Conservation (phyloP, 2,329 filamentous ascomycete genomes). For the Claviceps arundinis region DNA sequence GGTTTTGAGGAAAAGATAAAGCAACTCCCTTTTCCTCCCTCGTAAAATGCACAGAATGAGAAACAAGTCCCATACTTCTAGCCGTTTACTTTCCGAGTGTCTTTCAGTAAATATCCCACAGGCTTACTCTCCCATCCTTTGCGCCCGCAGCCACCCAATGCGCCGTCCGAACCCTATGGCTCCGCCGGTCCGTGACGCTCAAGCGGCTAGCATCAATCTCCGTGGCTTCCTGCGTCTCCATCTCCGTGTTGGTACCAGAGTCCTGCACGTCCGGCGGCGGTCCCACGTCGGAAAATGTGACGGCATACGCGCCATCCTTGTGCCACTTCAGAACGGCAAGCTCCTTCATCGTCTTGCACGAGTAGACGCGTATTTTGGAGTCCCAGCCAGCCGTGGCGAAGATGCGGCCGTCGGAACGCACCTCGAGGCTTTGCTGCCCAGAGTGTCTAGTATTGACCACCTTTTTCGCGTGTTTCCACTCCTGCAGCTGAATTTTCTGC, state of each 20-base stretch:
- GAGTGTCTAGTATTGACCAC: slow-evolving; percentile 68
- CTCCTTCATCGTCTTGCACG: slow-evolving; percentile 66
- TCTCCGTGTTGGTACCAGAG: not conserved
- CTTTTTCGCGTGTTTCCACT: slow-evolving; percentile 40
- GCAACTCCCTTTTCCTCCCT: no score
- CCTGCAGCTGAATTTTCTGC: slow-evolving; percentile 11
- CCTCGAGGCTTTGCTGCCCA: slow-evolving; percentile 68
- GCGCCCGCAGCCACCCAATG: slow-evolving; percentile 87
- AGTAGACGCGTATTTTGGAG: slow-evolving; percentile 66
- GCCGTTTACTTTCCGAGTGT: not conserved
- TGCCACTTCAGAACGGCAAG: slow-evolving; percentile 93
- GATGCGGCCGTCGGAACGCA: slow-evolving; percentile 69
- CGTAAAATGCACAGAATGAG: no score
- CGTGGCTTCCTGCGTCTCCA: not conserved
- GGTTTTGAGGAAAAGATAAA: no score
- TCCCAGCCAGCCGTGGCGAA: slow-evolving; percentile 95
- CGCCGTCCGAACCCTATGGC: slow-evolving; percentile 49
- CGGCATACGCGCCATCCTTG: slow-evolving; percentile 70
- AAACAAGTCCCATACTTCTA: no score
- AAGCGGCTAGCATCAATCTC: slow-evolving; percentile 1
- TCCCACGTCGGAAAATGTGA: slow-evolving; percentile 50
- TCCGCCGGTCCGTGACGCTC: slow-evolving; percentile 48
- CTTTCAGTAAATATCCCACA: slow-evolving; percentile 81
- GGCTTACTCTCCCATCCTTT: slow-evolving; percentile 87
- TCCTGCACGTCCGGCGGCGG: not conserved